phyloP scores from a whole-genome alignment of 176 grass and related monocot species.

The Tillandsia fasciculata region DNA sequence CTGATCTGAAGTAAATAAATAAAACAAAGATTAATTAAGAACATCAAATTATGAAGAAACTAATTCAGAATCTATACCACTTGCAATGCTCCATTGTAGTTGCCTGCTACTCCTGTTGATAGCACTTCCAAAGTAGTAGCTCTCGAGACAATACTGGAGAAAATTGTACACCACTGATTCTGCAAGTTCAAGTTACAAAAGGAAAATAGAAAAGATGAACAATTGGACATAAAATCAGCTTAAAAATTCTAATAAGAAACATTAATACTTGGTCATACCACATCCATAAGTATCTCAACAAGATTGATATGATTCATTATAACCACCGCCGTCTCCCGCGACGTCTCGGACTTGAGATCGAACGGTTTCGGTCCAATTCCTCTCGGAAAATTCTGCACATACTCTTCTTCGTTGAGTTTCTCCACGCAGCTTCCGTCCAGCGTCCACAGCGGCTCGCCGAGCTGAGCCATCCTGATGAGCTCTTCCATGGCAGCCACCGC shows the following conservation, averaged over 20 bases:
- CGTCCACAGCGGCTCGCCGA: constrained; percentile 62
- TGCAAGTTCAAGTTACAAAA: constrained; percentile 11
- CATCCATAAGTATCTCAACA: constrained; percentile 97
- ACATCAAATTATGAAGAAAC: not conserved
- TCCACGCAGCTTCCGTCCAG: constrained; percentile 19
- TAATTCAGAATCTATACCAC: constrained; percentile 29
- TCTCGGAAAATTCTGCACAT: constrained; percentile 37
- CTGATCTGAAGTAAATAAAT: not conserved
- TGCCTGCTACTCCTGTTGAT: constrained; percentile 80
- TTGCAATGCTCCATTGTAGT: constrained; percentile 93
- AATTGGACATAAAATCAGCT: not conserved
- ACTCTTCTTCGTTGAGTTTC: constrained; percentile 66
- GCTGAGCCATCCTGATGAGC: constrained; percentile 68
- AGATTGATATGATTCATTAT: constrained; percentile 96
- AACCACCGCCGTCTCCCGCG: constrained; percentile 60
- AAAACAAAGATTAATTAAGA: not conserved
- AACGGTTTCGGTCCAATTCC: constrained; percentile 61
- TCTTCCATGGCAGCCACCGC: constrained; percentile 97
- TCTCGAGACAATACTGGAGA: constrained; percentile 83
- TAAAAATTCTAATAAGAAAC: not conserved
- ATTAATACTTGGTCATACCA: constrained; percentile 34
- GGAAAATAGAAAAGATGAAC: not conserved
- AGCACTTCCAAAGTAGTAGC: constrained; percentile 68
- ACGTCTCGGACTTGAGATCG: constrained; percentile 70
- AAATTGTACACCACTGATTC: constrained; percentile 77